A percentile compares a stretch with the other conserved stretches of the same genome.
phyloP scores from a whole-genome alignment of 2,329 filamentous ascomycete species.

The Thielaviopsis punctulata region DNA sequence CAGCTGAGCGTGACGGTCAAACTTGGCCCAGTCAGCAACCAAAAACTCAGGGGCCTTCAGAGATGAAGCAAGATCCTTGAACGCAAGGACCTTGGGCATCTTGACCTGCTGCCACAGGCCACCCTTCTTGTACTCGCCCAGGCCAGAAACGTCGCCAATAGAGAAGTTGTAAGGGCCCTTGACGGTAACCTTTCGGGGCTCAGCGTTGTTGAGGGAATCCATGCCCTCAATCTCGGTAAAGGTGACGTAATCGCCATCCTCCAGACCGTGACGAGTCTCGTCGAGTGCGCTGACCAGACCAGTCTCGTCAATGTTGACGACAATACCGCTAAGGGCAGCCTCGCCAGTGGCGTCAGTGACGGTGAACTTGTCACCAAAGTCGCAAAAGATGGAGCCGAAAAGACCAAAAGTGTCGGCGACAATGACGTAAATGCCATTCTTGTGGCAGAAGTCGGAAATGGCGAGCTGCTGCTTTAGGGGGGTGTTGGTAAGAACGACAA shows the following conservation, averaged over 20 bases:
- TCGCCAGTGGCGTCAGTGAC: slow-evolving; percentile 83
- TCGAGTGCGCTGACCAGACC: slow-evolving; percentile 85
- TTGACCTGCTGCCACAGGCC: slow-evolving; percentile 93
- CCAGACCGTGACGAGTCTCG: slow-evolving; percentile 83
- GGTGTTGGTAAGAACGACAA: slow-evolving; percentile 77
- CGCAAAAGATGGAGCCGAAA: slow-evolving; percentile 91
- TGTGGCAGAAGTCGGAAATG: slow-evolving; percentile 85
- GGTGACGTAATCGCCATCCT: slow-evolving; percentile 91
- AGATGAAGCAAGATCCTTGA: slow-evolving; percentile 62
- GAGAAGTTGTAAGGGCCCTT: slow-evolving; percentile 96
- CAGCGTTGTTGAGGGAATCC: slow-evolving; percentile 67
- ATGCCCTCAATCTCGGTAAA: slow-evolving; percentile 89
- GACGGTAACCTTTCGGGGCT: slow-evolving; percentile 78
- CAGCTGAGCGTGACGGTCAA: slow-evolving; percentile 81
- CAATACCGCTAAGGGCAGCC: slow-evolving; percentile 69
- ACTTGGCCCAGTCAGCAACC: slow-evolving; percentile 93
- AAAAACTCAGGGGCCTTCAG: slow-evolving; percentile 78
- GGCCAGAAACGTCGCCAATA: slow-evolving; percentile 76
- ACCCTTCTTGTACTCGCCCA: slow-evolving; percentile 75
- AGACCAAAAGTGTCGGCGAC: slow-evolving; percentile 81
- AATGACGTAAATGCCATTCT: slow-evolving; percentile 81
- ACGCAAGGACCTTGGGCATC: slow-evolving; percentile 89
- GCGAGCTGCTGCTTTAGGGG: slow-evolving; percentile 62
- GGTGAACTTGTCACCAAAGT: slow-evolving; percentile 89
- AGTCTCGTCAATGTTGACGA: slow-evolving; percentile 77